Percentiles rank a stretch among this genome's conserved stretches.
phyloP scores from a whole-genome alignment of 1,284 basidiomycete species.

The Boletus semigastroideus region DNA sequence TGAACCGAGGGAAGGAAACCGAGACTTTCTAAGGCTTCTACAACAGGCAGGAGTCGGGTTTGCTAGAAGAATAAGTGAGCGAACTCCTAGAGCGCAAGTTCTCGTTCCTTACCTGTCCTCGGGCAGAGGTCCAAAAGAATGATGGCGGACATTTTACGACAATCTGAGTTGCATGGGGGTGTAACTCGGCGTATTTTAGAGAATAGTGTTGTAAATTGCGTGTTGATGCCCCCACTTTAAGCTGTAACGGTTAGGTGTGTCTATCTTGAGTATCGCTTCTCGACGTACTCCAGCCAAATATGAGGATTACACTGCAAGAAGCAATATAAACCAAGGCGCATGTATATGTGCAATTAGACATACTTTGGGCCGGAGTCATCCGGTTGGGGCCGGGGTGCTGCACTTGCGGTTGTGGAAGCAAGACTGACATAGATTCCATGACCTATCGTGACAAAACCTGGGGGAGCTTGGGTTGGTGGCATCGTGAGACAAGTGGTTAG shows the following conservation, averaged over 20 bases:
- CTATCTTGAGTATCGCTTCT: background rate
- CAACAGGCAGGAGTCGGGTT: constrained; percentile 38
- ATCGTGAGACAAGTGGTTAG: constrained; percentile 2
- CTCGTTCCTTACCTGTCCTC: constrained; percentile 33
- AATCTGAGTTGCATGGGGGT: constrained; percentile 49
- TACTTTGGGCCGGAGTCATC: constrained; percentile 20
- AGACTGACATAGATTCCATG: constrained; percentile 23
- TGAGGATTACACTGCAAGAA: constrained; percentile 41
- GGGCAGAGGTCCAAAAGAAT: constrained; percentile 39
- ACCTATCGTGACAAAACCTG: constrained; percentile 23
- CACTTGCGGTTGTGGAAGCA: background rate
- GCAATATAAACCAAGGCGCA: background rate
- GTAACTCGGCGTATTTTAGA: constrained; percentile 43
- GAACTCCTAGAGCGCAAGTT: background rate
- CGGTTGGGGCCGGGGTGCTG: background rate
- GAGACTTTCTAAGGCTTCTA: constrained; percentile 40
- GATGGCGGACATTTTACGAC: constrained; percentile 42
- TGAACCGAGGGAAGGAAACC: constrained; percentile 35
- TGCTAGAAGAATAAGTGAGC: constrained; percentile 18
- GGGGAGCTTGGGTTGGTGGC: constrained; percentile 15
- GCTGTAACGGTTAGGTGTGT: background rate
- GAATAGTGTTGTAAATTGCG: constrained; percentile 53
- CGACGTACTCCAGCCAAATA: constrained; percentile 53
- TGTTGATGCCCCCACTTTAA: constrained; percentile 49
- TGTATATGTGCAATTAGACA: background rate